Evolutionary conservation across 495 filamentous ascomycete species (phyloP), one percentile per base, ranked within the genome.

Genomic region (Cetradonia linearis): DNA sequence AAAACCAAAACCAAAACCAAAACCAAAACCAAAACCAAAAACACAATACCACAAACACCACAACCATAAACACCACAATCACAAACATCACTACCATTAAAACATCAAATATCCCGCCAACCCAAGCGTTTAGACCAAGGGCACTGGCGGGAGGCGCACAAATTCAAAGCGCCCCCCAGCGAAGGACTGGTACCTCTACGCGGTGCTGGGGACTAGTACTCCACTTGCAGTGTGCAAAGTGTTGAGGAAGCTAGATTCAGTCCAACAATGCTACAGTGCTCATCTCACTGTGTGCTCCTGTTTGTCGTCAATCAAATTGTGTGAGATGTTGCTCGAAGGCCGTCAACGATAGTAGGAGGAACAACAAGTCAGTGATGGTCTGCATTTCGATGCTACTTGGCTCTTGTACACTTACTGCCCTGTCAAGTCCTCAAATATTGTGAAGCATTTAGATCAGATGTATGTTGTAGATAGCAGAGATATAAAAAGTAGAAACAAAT

Each of bases 181-280:
- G 13, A 2, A 54, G 18, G 50, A 54, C 50, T 54, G 18, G 18
- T 34, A 20, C 50, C 50, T 54, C 50, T 54, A 20, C 50, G 50
- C 10, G 30, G 50, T 20, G 50, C 30, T 54, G 50, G 50, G 20
- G 28, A 54, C 30, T 54, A 54, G 30, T 34, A 23, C n/a, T 34
- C 28, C n/a, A 18, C 50, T 34, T 54, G 50, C 50, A 54, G 16
- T 20, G 33, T 34, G 30, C 14, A 54, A 27, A 54, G 20, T 31
- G 20, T 46, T 20, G 30, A 54, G 33, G 50, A 54, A 54, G 50
- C 50, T 11, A 54, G 34, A 20, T 34, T 10, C 50, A 36, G 50
- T 54, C 28, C 50, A 50, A 7, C n/a, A 2, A 50, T 31, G 48
- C 48, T 50, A 31, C 48, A 50, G 48, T 50, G 48, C 27, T 31